Evolutionary conservation across 2,329 filamentous ascomycete species (phyloP).

Genomic region (Scytalidium sp.): DNA sequence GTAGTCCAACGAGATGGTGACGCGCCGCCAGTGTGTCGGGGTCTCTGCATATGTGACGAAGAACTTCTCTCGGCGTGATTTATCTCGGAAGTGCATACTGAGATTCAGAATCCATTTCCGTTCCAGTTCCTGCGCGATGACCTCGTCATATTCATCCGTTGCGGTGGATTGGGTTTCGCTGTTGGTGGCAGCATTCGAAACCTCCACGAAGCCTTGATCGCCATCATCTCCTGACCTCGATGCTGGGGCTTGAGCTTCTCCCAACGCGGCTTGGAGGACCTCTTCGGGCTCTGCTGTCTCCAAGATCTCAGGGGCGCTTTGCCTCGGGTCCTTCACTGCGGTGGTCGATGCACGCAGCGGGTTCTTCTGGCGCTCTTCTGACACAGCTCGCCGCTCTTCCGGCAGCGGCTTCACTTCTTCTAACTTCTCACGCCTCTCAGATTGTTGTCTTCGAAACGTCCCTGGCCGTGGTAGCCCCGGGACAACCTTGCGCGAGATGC

Average conservation of each 20-base stretch:
- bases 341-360: slow-evolving; percentile 19
- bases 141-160: slow-evolving; percentile 48
- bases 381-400: slow-evolving; percentile 69
- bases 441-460: slow-evolving; percentile 80
- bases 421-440: slow-evolving; percentile 73
- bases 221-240: slow-evolving; percentile 9
- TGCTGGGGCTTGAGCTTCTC: slow-evolving; percentile 7
- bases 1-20: slow-evolving; percentile 94
- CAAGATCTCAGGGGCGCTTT: slow-evolving; percentile 27
- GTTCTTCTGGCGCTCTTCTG: slow-evolving; percentile 50
- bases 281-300: slow-evolving; percentile 20
- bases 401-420: slow-evolving; percentile 60
- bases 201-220: slow-evolving; percentile 22
- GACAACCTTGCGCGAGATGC: slow-evolving; percentile 57
- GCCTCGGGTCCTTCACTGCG: slow-evolving; percentile 14
- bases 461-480: slow-evolving; percentile 73
- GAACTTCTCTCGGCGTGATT: slow-evolving; percentile 92
- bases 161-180: slow-evolving; percentile 25
- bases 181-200: slow-evolving; percentile 19
- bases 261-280: slow-evolving; percentile 16
- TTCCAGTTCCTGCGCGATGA: slow-evolving; percentile 79
- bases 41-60: slow-evolving; percentile 91
- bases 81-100: slow-evolving; percentile 96
- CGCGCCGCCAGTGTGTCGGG: slow-evolving; percentile 75
- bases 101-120: slow-evolving; percentile 92